phyloP scores from a whole-genome alignment of 2,329 filamentous ascomycete genomes.

The Colletotrichum lupini region DNA sequence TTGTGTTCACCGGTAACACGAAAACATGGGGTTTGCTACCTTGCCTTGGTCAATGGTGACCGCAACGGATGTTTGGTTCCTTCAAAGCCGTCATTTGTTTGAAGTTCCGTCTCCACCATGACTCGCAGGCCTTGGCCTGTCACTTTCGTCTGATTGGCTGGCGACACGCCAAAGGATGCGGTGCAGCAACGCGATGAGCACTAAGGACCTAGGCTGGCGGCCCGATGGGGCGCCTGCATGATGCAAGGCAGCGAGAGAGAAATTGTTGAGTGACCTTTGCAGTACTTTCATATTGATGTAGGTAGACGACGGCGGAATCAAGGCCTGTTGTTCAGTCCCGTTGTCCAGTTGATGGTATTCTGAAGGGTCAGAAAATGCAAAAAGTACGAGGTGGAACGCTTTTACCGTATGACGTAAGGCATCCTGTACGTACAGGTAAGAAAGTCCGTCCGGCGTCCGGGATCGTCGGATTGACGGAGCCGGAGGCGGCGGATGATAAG shows the following conservation, averaged over 20 bases:
- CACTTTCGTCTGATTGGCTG: slow-evolving; percentile 2
- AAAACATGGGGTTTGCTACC: no score
- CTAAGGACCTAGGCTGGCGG: background rate
- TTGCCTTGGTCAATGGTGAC: background rate
- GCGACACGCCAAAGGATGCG: slow-evolving; percentile 10
- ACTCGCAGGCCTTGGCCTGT: slow-evolving; percentile 1
- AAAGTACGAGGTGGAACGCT: background rate
- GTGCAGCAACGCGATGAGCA: background rate
- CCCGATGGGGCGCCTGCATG: background rate
- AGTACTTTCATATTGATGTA: background rate
- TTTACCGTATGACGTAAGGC: slow-evolving; percentile 20
- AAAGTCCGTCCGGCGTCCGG: background rate
- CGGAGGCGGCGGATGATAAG: slow-evolving; percentile 1
- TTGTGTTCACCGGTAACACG: no score
- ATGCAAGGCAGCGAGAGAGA: background rate
- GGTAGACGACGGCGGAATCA: background rate
- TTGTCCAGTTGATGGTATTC: slow-evolving; percentile 9
- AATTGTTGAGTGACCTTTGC: background rate
- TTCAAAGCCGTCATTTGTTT: background rate
- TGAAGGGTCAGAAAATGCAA: background rate
- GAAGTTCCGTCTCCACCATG: slow-evolving; percentile 10
- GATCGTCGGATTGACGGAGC: slow-evolving; percentile 3
- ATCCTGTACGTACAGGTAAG: background rate
- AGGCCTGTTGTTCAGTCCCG: background rate
- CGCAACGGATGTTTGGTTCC: background rate